These are phyloP conservation scores for Yamadazyma pseudoaaseri DNA, from an alignment of 1,139 yeast genomes.

Conservation along the genomic window DNA sequence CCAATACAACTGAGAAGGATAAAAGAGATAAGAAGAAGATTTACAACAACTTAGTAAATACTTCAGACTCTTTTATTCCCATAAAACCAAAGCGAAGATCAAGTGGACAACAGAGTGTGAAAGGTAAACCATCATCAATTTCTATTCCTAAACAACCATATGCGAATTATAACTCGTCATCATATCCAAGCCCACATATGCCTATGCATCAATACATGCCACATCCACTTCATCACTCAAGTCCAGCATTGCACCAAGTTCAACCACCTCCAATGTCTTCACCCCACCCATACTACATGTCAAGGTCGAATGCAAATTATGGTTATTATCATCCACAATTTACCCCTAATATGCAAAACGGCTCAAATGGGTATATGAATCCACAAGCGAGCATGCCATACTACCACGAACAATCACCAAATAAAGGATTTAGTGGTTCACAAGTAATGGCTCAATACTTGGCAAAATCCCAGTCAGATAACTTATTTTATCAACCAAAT, in stretches of 20 bases:
- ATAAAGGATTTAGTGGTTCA: constrained; percentile 51
- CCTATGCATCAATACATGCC: constrained; percentile 2
- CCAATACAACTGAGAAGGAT: constrained; percentile 13
- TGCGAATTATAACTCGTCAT: not conserved
- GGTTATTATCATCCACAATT: constrained; percentile 10
- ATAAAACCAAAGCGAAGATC: constrained; percentile 22
- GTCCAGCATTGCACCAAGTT: constrained; percentile 4
- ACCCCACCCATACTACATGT: constrained; percentile 9
- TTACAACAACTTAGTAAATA: constrained; percentile 17
- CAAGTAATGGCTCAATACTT: constrained; percentile 78
- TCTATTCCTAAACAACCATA: constrained; percentile 10
- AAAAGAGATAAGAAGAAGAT: constrained; percentile 13
- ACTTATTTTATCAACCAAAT: constrained; percentile 55
- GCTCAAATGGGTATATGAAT: constrained; percentile 9
- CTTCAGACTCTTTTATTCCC: constrained; percentile 22
- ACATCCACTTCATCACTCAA: constrained; percentile 5
- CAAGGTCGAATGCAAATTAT: constrained; percentile 10
- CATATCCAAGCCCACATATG: constrained; percentile 9
- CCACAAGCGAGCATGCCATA: constrained; percentile 4
- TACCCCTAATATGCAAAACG: constrained; percentile 6
- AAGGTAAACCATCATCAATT: constrained; percentile 7
- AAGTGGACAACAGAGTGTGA: constrained; percentile 22
- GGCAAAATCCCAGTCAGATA: constrained; percentile 67
- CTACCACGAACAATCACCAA: constrained; percentile 10
- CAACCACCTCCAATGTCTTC: constrained; percentile 2